Conservation (phyloP, 805 yeast species). For the Zygosaccharomyces gambellarensis region DNA sequence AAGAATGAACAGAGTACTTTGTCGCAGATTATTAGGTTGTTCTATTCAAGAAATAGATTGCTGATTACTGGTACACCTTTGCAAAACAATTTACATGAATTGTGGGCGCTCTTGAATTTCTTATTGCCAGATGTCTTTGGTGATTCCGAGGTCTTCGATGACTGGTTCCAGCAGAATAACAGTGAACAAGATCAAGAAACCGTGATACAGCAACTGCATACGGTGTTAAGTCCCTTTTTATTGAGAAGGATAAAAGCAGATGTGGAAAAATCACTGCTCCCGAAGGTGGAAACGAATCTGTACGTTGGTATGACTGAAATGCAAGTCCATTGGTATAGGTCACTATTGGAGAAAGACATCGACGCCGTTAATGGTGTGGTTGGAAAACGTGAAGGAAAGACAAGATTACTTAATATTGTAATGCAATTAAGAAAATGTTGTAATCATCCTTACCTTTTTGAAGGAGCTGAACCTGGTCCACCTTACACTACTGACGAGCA, state of each 20-base stretch:
- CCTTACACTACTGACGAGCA: conserved; percentile 96
- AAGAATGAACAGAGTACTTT: conserved; percentile 90
- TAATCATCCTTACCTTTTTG: conserved; percentile 93
- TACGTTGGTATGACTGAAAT: conserved; percentile 93
- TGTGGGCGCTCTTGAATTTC: conserved; percentile 92
- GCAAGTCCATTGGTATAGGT: conserved; percentile 91
- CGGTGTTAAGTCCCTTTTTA: conserved; percentile 81
- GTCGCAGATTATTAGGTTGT: conserved; percentile 86
- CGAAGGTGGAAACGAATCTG: conserved; percentile 84
- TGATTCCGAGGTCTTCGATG: conserved; percentile 83
- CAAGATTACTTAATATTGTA: conserved; percentile 84
- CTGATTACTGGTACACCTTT: conserved; percentile 94
- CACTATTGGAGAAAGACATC: conserved; percentile 82
- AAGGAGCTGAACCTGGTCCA: conserved; percentile 99
- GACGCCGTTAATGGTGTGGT: conserved; percentile 95
- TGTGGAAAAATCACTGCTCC: conserved; percentile 84
- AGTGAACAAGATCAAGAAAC: conserved; percentile 62
- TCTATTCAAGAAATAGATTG: conserved; percentile 77
- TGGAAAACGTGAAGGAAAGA: conserved; percentile 91
- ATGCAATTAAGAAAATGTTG: conserved; percentile 97
- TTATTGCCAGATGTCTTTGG: conserved; percentile 92
- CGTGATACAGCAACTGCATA: conserved; percentile 83
- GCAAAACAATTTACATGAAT: conserved; percentile 90
- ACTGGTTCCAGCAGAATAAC: conserved; percentile 63
- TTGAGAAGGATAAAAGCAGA: conserved; percentile 87